Base-by-base conservation (phyloP, 1,284 basidiomycete genomes). In the Exobasidium rhododendri region DNA sequence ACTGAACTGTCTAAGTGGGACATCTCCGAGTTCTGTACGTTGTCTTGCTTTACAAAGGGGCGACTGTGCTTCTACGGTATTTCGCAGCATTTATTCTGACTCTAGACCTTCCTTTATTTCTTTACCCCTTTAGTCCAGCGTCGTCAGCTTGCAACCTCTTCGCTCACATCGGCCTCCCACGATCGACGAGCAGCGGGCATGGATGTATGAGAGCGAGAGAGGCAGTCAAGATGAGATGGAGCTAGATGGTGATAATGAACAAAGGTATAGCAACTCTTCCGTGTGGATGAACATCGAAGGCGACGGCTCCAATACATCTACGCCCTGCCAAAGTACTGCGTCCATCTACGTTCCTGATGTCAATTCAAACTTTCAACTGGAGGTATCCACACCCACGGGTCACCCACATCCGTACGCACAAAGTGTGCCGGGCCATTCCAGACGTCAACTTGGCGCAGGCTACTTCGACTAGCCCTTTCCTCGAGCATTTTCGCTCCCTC, bases 151-250 rank as follows among this genome's bases (percentile, higher is more conserved):
- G 35, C 35, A 7, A 40, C 17, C 35, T 10, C 10, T 40, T 40
- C 35, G 7, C 35, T 40, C 35, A 40, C 17, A 7, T 10, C 35
- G 35, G 17, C 35, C 35, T 10, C 35, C 35, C 7, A 40, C 7
- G 7, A 40, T 40, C 35, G 35, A 40, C 35, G 35, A 40, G 17
- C 35, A 40, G 17, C 10, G 35, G 17, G 35, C 35, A 10, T 40
- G 35, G 35, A 17, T 17, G 7, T 40, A 7, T 17, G 10, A 50
- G 47, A 50, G 4, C 24, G 26, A 20, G 14, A n/a, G 3, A 20
- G 26, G 28, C 14, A 50, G 20, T n/a, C 47, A 50, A 50, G 47
- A 50, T 26, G 14, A 50, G 20, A 50, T 47, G 47, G 47, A 50
- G 4, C 22, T 50, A 13, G 47, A 50, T 26, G 47, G 28, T 26